Evolutionary conservation across 495 filamentous ascomycete species (phyloP).

Genomic region (Parachaetomium inaequale): DNA sequence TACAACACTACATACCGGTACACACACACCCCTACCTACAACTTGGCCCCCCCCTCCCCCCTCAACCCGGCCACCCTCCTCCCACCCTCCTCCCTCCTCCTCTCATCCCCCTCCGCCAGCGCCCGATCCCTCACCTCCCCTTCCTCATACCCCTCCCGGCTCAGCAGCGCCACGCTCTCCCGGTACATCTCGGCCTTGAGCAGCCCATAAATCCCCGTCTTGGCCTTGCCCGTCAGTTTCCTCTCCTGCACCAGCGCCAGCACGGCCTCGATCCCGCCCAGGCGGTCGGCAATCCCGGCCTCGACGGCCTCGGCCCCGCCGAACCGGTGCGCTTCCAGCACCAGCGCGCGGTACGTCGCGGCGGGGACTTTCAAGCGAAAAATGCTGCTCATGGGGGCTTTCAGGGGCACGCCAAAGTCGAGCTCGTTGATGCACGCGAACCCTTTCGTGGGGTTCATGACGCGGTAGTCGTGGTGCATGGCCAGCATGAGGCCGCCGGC

Average conservation of each 20-base stretch:
- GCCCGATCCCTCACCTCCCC: slow-evolving; percentile 47
- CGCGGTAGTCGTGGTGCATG: slow-evolving; percentile 80
- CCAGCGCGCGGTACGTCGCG: slow-evolving; percentile 55
- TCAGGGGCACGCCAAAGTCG: slow-evolving; percentile 68
- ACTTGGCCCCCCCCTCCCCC: slow-evolving; percentile 19
- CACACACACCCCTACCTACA: slow-evolving; percentile 10
- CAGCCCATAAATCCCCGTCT: slow-evolving; percentile 60
- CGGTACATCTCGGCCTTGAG: slow-evolving; percentile 73
- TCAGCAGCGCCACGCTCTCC: slow-evolving; percentile 54
- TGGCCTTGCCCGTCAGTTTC: slow-evolving; percentile 54
- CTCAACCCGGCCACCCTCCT: slow-evolving; percentile 42
- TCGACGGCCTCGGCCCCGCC: slow-evolving; percentile 55
- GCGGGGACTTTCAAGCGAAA: slow-evolving; percentile 65
- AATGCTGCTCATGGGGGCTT: slow-evolving; percentile 66
- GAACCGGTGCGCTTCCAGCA: slow-evolving; percentile 67
- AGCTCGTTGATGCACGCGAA: slow-evolving; percentile 76
- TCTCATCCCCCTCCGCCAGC: slow-evolving; percentile 33
- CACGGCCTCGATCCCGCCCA: slow-evolving; percentile 61
- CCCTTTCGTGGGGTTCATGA: slow-evolving; percentile 64
- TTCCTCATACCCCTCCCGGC: slow-evolving; percentile 36
- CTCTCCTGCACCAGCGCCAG: slow-evolving; percentile 53
- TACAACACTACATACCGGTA: background rate
- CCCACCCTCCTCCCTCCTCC: slow-evolving; percentile 33
- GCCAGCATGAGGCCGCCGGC: slow-evolving; percentile 76
- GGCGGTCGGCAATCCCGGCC: slow-evolving; percentile 62